These are phyloP conservation scores for Paraconiothyrium brasiliense DNA, from an alignment of 2,329 filamentous ascomycete genomes.

Conservation along the genomic window DNA sequence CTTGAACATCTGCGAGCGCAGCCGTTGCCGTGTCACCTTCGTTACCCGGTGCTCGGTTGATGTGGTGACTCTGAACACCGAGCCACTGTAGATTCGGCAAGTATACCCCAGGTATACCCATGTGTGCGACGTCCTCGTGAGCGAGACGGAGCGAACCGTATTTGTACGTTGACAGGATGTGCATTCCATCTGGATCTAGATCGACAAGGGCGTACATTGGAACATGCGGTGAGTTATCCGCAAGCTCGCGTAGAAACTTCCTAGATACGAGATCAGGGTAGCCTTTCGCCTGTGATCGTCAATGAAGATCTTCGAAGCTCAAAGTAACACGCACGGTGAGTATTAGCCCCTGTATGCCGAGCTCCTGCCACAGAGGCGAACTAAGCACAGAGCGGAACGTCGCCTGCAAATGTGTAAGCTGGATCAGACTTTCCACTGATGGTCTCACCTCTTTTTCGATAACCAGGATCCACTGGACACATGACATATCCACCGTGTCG, in stretches of 20 bases:
- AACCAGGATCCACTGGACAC: conserved; percentile 72
- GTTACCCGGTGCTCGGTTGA: conserved; percentile 28
- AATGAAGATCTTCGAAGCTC: conserved; percentile 13
- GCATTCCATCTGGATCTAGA: conserved; percentile 78
- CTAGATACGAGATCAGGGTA: conserved; percentile 80
- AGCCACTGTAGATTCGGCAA: conserved; percentile 70
- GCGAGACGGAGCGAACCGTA: conserved; percentile 70
- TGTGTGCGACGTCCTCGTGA: conserved; percentile 65
- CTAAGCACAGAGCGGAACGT: conserved; percentile 74
- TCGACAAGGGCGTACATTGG: conserved; percentile 74
- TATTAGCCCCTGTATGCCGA: conserved; percentile 68
- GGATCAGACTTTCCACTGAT: not conserved
- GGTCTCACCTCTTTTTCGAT: conserved; percentile 77
- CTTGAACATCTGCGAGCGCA: conserved; percentile 42
- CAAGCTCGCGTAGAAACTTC: conserved; percentile 64
- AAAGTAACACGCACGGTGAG: conserved; percentile 65
- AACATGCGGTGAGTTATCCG: conserved; percentile 48
- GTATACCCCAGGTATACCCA: conserved; percentile 33
- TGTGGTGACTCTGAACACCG: conserved; percentile 60
- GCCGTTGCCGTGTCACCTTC: conserved; percentile 25
- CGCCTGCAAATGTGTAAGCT: conserved; percentile 62
- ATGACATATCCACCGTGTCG: conserved; percentile 59
- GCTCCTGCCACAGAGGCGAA: conserved; percentile 63
- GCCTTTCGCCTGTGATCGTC: conserved; percentile 72
- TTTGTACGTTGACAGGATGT: conserved; percentile 78